These are phyloP conservation scores for Tetracladium marchalianum DNA, from an alignment of 495 filamentous ascomycete species.

Conservation along the genomic window DNA sequence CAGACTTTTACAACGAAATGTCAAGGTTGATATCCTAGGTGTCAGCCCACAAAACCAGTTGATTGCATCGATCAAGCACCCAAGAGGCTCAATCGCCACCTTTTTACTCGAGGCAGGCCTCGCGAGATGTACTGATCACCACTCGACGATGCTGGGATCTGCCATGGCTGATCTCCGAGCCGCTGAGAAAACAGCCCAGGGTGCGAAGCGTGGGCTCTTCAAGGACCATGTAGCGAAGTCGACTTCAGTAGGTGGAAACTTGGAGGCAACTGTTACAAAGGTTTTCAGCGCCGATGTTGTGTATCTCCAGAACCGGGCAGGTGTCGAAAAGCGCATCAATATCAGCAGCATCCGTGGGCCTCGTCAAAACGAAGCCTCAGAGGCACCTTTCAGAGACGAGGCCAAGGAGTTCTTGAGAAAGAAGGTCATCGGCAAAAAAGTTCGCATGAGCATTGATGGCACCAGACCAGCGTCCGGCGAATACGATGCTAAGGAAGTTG, in stretches of 20 bases:
- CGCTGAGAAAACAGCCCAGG: conserved; percentile 79
- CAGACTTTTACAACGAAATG: conserved; percentile 74
- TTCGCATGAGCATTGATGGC: conserved; percentile 77
- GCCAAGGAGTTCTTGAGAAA: conserved; percentile 95
- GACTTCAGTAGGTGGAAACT: conserved; percentile 40
- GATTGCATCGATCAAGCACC: conserved; percentile 72
- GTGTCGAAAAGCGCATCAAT: conserved; percentile 78
- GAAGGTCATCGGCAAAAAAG: conserved; percentile 90
- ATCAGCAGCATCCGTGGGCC: conserved; percentile 90
- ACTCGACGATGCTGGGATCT: conserved; percentile 76
- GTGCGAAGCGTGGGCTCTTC: conserved; percentile 62
- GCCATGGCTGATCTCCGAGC: conserved; percentile 80
- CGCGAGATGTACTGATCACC: conserved; percentile 86
- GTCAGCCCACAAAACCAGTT: conserved; percentile 79
- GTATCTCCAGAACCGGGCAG: conserved; percentile 71
- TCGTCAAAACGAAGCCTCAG: conserved; percentile 43
- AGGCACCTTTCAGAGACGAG: conserved; percentile 80
- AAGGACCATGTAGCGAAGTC: conserved; percentile 60
- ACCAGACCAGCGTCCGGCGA: conserved; percentile 83
- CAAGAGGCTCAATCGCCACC: conserved; percentile 82
- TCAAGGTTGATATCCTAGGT: conserved; percentile 72
- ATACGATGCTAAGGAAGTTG: conserved; percentile 90
- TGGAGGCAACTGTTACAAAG: conserved; percentile 74
- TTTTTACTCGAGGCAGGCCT: conserved; percentile 80
- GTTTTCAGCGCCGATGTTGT: conserved; percentile 85